Conservation (phyloP, 2,329 filamentous ascomycete genomes). For the Fusarium sp. region DNA sequence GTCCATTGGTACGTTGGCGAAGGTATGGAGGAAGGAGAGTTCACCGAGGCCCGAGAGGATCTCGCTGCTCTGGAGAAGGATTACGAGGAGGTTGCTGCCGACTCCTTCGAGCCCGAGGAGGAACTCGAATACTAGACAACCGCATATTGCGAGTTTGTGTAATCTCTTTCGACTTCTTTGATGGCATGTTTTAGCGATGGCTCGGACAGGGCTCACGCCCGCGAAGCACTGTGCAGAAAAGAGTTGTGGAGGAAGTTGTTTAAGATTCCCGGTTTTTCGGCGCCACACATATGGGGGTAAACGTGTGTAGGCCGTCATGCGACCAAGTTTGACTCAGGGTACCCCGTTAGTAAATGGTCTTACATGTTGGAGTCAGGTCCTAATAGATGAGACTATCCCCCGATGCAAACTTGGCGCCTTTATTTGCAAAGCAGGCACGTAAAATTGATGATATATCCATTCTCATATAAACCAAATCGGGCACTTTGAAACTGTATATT, state of each 20-base stretch:
- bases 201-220: constrained; percentile 27
- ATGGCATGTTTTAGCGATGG: constrained; percentile 33
- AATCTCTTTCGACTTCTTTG: constrained; percentile 43
- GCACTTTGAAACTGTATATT: neutral
- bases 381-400: constrained; percentile 50
- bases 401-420: constrained; percentile 34
- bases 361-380: constrained; percentile 46
- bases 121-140: constrained; percentile 79
- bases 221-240: constrained; percentile 38
- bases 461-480: constrained; percentile 12
- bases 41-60: constrained; percentile 99
- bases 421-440: constrained; percentile 49
- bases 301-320: constrained; percentile 42
- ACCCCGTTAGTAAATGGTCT: constrained; percentile 45
- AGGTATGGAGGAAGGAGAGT: constrained; percentile 99
- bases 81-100: constrained; percentile 92
- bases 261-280: constrained; percentile 49
- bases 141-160: constrained; percentile 29
- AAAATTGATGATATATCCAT: constrained; percentile 52
- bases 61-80: constrained; percentile 97
- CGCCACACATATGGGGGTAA: constrained; percentile 40
- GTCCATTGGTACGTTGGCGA: constrained; percentile 99
- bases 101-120: constrained; percentile 74
- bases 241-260: constrained; percentile 45
- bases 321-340: constrained; percentile 44